phyloP scores from a whole-genome alignment of 106 monocot genomes.

The Allium fistulosum region DNA sequence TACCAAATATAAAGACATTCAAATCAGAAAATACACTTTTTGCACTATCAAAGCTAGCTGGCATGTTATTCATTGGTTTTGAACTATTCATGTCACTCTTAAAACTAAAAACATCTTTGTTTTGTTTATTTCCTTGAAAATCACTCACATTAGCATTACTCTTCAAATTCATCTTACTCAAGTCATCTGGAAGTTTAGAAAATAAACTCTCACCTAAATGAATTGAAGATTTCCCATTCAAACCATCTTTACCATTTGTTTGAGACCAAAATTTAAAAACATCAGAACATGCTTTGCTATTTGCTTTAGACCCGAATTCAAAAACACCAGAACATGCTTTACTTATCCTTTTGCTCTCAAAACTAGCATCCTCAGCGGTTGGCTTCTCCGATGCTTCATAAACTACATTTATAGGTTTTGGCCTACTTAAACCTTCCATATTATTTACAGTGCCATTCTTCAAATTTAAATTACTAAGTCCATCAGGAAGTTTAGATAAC shows the following conservation, averaged over 20 bases:
- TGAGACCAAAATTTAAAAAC: conserved; percentile 1
- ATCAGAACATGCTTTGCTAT: neutral
- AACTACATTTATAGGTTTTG: too few relatives aligned
- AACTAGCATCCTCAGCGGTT: too few relatives aligned
- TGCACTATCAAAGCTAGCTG: too few relatives aligned
- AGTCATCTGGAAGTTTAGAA: conserved; percentile 4
- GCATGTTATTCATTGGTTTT: too few relatives aligned
- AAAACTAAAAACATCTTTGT: neutral
- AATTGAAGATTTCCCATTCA: neutral
- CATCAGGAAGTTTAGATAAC: conserved; percentile 3
- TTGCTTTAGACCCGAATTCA: too few relatives aligned
- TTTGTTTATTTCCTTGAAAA: neutral
- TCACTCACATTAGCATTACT: neutral
- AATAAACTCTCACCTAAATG: neutral
- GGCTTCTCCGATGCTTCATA: too few relatives aligned
- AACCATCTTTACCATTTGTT: neutral
- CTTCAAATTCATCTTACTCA: conserved; percentile 6
- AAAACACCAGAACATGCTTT: too few relatives aligned
- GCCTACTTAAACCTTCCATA: too few relatives aligned
- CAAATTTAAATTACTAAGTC: conserved; percentile 8
- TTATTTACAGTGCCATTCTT: neutral
- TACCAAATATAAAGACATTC: neutral
- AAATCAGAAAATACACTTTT: neutral
- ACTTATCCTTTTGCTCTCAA: too few relatives aligned
- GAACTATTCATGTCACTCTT: too few relatives aligned